These are phyloP conservation scores for Lachnellula suecica DNA, from an alignment of 2,329 filamentous ascomycete species.

Conservation along the genomic window DNA sequence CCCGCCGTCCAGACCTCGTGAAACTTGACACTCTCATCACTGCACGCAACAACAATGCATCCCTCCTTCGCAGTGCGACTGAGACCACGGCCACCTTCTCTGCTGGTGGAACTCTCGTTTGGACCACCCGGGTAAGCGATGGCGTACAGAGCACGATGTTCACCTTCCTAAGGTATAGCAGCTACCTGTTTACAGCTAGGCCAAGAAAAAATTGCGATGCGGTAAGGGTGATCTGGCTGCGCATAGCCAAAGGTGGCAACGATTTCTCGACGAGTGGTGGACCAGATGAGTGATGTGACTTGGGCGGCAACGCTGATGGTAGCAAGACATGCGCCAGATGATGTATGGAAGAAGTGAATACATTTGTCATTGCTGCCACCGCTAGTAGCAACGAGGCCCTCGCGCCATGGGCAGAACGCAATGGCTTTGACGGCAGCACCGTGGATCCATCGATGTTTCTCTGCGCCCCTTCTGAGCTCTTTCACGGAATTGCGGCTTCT, in stretches of 20 bases:
- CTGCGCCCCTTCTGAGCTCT: conserved; percentile 51
- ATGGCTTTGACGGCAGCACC: conserved; percentile 93
- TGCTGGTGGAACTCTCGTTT: conserved; percentile 29
- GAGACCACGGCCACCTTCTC: conserved; percentile 53
- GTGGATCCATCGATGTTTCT: conserved; percentile 75
- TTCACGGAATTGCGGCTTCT: conserved; percentile 38
- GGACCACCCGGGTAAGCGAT: conserved; percentile 75
- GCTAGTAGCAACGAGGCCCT: conserved; percentile 82
- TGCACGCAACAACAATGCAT: conserved; percentile 88
- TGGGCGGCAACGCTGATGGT: conserved; percentile 92
- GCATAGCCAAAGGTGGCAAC: conserved; percentile 92
- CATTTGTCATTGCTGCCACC: conserved; percentile 93
- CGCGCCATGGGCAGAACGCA: conserved; percentile 93
- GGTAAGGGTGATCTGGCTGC: conserved; percentile 82
- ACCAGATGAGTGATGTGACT: conserved; percentile 92
- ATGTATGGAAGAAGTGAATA: conserved; percentile 92
- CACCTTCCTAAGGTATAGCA: conserved; percentile 79
- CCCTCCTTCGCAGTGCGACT: conserved; percentile 65
- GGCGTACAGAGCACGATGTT: conserved; percentile 81
- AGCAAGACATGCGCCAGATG: conserved; percentile 78
- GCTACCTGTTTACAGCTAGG: conserved; percentile 85
- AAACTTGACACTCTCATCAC: conserved; percentile 90
- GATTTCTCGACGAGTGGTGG: conserved; percentile 80
- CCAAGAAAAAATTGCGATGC: conserved; percentile 94
- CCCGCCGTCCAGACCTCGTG: conserved; percentile 87